phyloP scores from a whole-genome alignment of 176 grass and related monocot species.

The Triticum monococcum region DNA sequence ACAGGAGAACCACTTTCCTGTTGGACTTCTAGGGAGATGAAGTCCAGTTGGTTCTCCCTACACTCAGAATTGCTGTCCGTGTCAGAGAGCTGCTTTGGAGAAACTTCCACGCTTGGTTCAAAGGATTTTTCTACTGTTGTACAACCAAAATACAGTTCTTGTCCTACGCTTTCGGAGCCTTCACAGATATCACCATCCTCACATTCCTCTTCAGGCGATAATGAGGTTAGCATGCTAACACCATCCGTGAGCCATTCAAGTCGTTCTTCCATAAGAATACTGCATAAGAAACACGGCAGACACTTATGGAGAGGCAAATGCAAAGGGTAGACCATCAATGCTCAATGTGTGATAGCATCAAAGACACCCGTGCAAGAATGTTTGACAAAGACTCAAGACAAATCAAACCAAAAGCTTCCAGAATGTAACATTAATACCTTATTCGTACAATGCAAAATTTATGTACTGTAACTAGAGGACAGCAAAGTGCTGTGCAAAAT shows the following conservation, averaged over 20 bases:
- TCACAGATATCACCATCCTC: conserved; percentile 51
- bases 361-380: conserved; percentile 21
- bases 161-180: conserved; percentile 34
- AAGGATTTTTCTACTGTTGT: conserved; percentile 37
- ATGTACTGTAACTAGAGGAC: background rate
- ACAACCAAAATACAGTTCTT: conserved; percentile 34
- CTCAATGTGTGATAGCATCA: conserved; percentile 13
- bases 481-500: background rate
- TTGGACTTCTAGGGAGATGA: conserved; percentile 26
- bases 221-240: conserved; percentile 69
- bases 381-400: conserved; percentile 1
- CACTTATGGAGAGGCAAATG: conserved; percentile 20
- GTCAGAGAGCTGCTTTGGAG: conserved; percentile 33
- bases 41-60: conserved; percentile 39
- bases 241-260: conserved; percentile 87
- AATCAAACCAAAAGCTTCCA: background rate
- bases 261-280: conserved; percentile 95
- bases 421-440: background rate
- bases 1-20: conserved; percentile 27
- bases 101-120: conserved; percentile 47
- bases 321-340: conserved; percentile 25
- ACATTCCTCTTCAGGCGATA: conserved; percentile 59
- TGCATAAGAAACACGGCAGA: conserved; percentile 32
- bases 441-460: background rate
- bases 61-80: conserved; percentile 24